These are phyloP conservation scores for Aegilops sharonensis DNA, from an alignment of 176 grass and related monocot species.

Conservation along the genomic window DNA sequence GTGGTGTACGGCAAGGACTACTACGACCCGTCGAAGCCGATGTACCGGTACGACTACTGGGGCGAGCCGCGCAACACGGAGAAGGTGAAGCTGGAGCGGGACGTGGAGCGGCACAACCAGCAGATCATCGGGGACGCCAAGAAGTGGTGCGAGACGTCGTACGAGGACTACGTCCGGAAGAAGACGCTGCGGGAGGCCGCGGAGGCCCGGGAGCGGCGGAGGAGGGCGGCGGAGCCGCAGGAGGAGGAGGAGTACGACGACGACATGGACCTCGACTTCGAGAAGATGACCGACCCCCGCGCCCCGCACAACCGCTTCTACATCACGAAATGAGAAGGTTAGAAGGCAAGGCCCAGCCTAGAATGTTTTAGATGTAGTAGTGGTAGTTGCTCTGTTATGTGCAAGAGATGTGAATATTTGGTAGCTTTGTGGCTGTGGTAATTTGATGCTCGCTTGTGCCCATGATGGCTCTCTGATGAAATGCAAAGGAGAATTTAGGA, in stretches of 20 bases:
- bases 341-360: not conserved
- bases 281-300: slow-evolving; percentile 31
- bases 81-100: slow-evolving; percentile 61
- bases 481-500: no score
- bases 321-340: slow-evolving; percentile 22
- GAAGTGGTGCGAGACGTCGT: slow-evolving; percentile 83
- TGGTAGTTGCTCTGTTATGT: not conserved
- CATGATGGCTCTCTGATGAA: no score
- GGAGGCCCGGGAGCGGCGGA: slow-evolving; percentile 25
- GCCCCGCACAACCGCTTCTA: slow-evolving; percentile 40
- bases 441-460: no score
- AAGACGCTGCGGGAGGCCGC: slow-evolving; percentile 35
- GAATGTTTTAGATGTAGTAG: slow-evolving; percentile 11
- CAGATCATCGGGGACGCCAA: slow-evolving; percentile 53
- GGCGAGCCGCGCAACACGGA: slow-evolving; percentile 59
- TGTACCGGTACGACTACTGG: slow-evolving; percentile 76
- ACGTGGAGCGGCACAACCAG: slow-evolving; percentile 49
- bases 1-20: slow-evolving; percentile 70
- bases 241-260: slow-evolving; percentile 57
- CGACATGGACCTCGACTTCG: slow-evolving; percentile 68
- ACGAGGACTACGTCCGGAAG: slow-evolving; percentile 51
- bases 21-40: slow-evolving; percentile 60
- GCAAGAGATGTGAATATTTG: slow-evolving; percentile 24
- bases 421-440: not conserved
- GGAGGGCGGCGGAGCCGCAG: not conserved